phyloP scores from a whole-genome alignment of 148 eudicot genomes.

The Simmondsia chinensis region DNA sequence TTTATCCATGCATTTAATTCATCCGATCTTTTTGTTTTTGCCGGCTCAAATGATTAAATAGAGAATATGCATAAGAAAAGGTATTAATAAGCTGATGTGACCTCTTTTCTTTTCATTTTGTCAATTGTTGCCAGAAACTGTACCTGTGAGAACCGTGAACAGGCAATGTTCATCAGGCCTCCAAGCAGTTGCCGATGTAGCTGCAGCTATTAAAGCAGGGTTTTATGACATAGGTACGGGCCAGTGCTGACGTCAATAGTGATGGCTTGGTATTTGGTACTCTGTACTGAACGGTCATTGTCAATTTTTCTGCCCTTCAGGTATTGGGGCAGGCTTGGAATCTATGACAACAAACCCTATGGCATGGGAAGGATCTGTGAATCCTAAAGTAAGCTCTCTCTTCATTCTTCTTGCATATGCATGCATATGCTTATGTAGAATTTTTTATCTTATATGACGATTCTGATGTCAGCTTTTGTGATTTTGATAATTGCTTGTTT shows the following conservation, averaged over 20 bases:
- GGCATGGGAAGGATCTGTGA: slow-evolving; percentile 88
- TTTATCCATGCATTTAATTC: not conserved
- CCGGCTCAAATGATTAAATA: too few species aligned
- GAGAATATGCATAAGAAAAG: too few species aligned
- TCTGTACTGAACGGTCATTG: not conserved
- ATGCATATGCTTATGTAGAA: not conserved
- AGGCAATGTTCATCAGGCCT: slow-evolving; percentile 99
- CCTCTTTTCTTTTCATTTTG: not conserved
- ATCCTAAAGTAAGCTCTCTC: slow-evolving; percentile 53
- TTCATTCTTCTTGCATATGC: not conserved
- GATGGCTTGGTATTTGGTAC: too few species aligned
- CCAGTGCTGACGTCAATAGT: too few species aligned
- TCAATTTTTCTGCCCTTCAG: slow-evolving; percentile 23
- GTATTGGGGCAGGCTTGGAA: slow-evolving; percentile 95
- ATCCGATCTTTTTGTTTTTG: too few species aligned
- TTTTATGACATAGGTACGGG: slow-evolving; percentile 87
- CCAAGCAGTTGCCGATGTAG: slow-evolving; percentile 99
- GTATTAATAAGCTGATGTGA: not conserved
- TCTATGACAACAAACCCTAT: slow-evolving; percentile 85
- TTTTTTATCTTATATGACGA: not conserved
- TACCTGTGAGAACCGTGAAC: slow-evolving; percentile 87
- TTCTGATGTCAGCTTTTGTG: not conserved
- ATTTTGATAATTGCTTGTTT: not conserved
- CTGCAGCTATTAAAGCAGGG: slow-evolving; percentile 98
- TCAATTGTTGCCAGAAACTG: slow-evolving; percentile 47